Evolutionary conservation across 768 basidiomycete species (phyloP).

Genomic region (Lyophyllum decastes): DNA sequence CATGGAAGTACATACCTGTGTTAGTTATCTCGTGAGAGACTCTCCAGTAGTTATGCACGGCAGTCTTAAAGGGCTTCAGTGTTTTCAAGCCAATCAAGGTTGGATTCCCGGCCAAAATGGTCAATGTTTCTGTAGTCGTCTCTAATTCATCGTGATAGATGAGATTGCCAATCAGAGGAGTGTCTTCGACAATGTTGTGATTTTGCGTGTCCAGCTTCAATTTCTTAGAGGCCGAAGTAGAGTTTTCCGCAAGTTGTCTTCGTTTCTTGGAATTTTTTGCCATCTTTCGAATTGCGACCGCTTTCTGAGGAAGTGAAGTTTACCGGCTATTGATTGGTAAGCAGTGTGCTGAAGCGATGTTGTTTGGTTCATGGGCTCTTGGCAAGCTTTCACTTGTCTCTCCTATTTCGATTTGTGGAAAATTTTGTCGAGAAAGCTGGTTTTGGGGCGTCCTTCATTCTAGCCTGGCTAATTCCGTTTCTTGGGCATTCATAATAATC

Average conservation of each 20-base stretch:
- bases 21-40: slow-evolving; percentile 30
- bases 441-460: neutral
- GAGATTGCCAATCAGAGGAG: slow-evolving; percentile 29
- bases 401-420: neutral
- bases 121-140: slow-evolving; percentile 37
- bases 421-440: neutral
- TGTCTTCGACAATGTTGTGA: neutral
- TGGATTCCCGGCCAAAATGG: slow-evolving; percentile 30
- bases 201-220: slow-evolving; percentile 9
- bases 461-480: neutral
- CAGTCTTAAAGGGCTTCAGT: slow-evolving; percentile 38
- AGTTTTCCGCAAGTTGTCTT: slow-evolving; percentile 17
- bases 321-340: neutral
- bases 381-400: neutral
- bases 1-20: slow-evolving; percentile 26
- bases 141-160: slow-evolving; percentile 37
- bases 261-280: slow-evolving; percentile 20
- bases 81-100: slow-evolving; percentile 30
- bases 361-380: neutral
- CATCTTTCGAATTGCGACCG: neutral
- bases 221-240: slow-evolving; percentile 14
- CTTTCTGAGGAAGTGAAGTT: neutral
- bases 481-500: neutral
- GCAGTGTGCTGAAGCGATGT: neutral
- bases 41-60: slow-evolving; percentile 40